Evolutionary conservation across 2,329 filamentous ascomycete genomes (phyloP).

Genomic region (Aspergillus brunneoviolaceus): DNA sequence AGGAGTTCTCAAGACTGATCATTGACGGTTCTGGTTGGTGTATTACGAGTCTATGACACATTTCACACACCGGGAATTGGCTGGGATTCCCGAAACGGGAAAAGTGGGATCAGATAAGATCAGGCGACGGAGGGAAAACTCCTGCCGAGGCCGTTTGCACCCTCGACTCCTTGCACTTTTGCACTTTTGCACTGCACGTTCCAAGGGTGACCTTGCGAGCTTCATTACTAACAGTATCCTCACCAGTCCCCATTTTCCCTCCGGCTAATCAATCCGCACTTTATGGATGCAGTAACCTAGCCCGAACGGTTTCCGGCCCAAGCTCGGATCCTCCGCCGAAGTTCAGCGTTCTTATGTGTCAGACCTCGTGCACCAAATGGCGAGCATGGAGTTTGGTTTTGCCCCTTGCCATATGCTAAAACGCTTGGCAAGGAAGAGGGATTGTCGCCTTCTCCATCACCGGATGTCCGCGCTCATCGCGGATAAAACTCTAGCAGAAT

Average conservation of each 20-base stretch:
- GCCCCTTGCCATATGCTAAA: not conserved
- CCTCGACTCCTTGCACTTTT: not conserved
- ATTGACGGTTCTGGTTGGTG: constrained; percentile 5
- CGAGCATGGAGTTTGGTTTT: not conserved
- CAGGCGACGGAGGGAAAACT: constrained; percentile 17
- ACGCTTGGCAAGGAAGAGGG: not conserved
- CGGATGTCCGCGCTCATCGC: constrained; percentile 8
- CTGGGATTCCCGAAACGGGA: constrained; percentile 12
- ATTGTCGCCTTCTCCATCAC: not conserved
- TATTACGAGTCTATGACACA: not conserved
- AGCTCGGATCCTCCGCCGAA: not conserved
- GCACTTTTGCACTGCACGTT: not conserved
- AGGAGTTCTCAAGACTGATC: not conserved
- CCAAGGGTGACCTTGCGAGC: not conserved
- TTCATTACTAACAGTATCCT: not conserved
- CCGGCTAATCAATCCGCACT: not conserved
- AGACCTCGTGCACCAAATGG: not conserved
- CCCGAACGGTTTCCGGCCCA: not conserved
- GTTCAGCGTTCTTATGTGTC: constrained; percentile 5
- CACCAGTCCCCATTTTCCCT: not conserved
- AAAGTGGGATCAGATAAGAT: constrained; percentile 30
- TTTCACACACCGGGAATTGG: constrained; percentile 10
- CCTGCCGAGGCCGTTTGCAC: constrained; percentile 9
- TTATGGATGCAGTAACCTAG: not conserved
- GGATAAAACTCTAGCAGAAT: constrained; percentile 2